Base-by-base conservation (phyloP, 2,329 filamentous ascomycete species). In the Fusarium stilboides region DNA sequence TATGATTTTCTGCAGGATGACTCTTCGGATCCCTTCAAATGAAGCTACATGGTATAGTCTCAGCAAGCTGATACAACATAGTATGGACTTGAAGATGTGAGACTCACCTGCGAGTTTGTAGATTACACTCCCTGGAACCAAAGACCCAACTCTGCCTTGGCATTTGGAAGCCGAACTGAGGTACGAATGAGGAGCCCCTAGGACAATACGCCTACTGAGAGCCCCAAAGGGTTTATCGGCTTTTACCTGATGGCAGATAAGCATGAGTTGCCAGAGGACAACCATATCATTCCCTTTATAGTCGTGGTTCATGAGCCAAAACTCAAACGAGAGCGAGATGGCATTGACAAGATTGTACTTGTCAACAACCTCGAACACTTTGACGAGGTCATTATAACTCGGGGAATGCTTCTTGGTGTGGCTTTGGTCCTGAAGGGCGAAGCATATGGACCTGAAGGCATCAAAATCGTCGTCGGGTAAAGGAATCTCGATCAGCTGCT, bases 391-490 rank as follows among this genome's bases (percentile, higher is more conserved):
- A 14, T 33, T 6, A 8, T 36, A 6, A 19, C 34, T 22, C 15
- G 57, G 65, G 5, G 10, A 3, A 28, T 56, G n/a, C 4, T 54
- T 42, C n/a, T 39, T 58, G 8, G 42, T 46, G 6, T 14, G 37
- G 10, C 19, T 31, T 28, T 45, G 56, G 26, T 33, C 28, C 20
- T 68, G 57, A 37, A 65, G 39, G 34, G 46, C 49, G 10, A 44
- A n/a, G 31, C 54, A 63, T 3, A 66, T 34, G 17, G 31, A 22
- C n/a, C 20, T 36, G 46, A 66, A 50, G 24, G 40, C 24, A 3
- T 57, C 34, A 6, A 54, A 46, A 39, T 68, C 57, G 26, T 68
- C 61, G 22, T 28, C 43, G 14, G 62, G 57, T 8, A 68, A 43
- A 7, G 28, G 3, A 9, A 68, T 56, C 28, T 62, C 57, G 9